Percentiles rank a stretch among this genome's conserved stretches.
Conservation (phyloP, 441 rosid genomes). For the Erodium chrysanthum region DNA sequence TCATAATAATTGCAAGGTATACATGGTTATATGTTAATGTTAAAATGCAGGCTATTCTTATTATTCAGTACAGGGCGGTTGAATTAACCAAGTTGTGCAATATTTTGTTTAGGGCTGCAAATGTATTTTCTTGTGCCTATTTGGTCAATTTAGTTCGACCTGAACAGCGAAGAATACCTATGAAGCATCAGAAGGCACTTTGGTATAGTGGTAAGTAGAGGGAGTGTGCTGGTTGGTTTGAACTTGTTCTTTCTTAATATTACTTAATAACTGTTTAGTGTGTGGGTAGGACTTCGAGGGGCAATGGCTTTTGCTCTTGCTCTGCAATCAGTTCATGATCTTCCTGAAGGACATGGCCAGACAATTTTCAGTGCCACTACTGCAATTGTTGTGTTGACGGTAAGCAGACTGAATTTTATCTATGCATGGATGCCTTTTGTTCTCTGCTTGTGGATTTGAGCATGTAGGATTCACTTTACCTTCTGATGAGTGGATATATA, state of each 20-base stretch:
- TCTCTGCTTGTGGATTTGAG: background rate
- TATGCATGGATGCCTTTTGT: background rate
- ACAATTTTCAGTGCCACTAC: conserved; percentile 97
- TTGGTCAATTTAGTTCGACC: conserved; percentile 86
- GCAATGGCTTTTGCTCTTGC: conserved; percentile 99
- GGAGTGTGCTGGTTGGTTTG: conserved; percentile 10
- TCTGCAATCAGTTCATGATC: conserved; percentile 92
- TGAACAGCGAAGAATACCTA: conserved; percentile 62
- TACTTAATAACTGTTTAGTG: background rate
- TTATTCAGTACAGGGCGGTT: conserved; percentile 8
- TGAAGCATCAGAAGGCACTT: conserved; percentile 89
- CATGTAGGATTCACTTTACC: background rate
- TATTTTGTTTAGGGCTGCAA: conserved; percentile 52
- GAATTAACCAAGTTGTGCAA: conserved; percentile 22
- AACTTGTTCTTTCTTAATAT: background rate
- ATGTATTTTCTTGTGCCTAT: conserved; percentile 90
- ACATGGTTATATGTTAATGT: conserved; percentile 14
- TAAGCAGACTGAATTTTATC: conserved; percentile 22
- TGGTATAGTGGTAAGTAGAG: conserved; percentile 88
- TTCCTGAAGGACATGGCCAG: conserved; percentile 99
- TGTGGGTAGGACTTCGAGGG: conserved; percentile 80
- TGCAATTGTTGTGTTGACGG: conserved; percentile 92
- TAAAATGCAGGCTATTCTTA: background rate
- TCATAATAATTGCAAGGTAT: conserved; percentile 84
- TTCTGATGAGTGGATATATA: background rate